Percentiles rank a stretch among this genome's conserved stretches.
Evolutionary conservation across 208 protist species (phyloP).

Genomic region (Trypanosoma melophagium): DNA sequence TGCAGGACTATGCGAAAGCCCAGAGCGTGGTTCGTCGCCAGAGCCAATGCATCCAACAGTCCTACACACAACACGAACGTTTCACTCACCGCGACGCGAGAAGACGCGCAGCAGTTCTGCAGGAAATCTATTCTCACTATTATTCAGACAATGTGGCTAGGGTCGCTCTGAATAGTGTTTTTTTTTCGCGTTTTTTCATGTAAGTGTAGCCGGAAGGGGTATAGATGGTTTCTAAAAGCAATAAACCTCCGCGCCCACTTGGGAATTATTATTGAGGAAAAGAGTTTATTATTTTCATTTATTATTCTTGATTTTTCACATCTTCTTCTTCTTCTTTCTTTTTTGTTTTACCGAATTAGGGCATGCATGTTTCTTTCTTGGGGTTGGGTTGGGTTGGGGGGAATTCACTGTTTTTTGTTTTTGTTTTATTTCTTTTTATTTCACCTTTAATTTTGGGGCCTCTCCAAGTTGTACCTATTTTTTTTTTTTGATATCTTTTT

Average conservation of each 20-base stretch:
- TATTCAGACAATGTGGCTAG: conserved; percentile 9
- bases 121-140: neutral
- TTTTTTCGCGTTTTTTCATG: conserved; percentile 2
- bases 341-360: conserved; percentile 7
- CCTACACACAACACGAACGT: neutral
- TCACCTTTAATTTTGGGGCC: conserved; percentile 3
- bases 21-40: neutral
- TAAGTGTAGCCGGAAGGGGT: no score
- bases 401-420: conserved; percentile 16
- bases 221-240: no score
- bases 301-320: conserved; percentile 6
- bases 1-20: neutral
- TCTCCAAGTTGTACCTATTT: conserved; percentile 17
- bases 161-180: conserved; percentile 5
- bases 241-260: no score
- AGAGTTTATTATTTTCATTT: conserved; percentile 19
- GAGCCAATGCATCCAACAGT: neutral
- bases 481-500: neutral
- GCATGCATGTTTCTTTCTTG: neutral
- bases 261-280: neutral
- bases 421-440: conserved; percentile 15
- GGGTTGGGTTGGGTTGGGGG: neutral
- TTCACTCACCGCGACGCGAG: neutral
- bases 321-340: conserved; percentile 18
- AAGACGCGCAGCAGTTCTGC: neutral